Percentiles rank a stretch among this genome's conserved stretches.
phyloP scores from a whole-genome alignment of 805 yeast genomes.

The Kazachstania kunashirensis region DNA sequence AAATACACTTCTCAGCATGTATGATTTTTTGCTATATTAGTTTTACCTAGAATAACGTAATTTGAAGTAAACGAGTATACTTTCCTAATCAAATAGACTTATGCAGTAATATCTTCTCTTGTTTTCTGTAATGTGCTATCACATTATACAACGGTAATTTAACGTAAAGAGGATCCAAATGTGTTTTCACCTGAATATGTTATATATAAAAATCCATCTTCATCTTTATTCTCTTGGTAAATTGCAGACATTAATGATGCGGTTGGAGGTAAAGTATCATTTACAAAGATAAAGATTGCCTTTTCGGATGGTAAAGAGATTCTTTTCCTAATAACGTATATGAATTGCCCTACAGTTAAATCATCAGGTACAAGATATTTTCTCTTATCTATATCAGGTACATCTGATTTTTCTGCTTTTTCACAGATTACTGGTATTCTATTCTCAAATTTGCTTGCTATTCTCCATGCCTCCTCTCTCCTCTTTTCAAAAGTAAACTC shows the following conservation, averaged over 20 bases:
- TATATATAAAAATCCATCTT: slow-evolving; percentile 93
- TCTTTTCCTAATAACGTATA: slow-evolving; percentile 92
- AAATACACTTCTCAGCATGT: too few relatives aligned
- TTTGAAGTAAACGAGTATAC: too few relatives aligned
- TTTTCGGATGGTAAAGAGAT: slow-evolving; percentile 92
- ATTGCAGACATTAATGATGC: slow-evolving; percentile 93
- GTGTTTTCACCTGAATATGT: slow-evolving; percentile 97
- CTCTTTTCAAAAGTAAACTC: slow-evolving; percentile 94
- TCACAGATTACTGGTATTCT: slow-evolving; percentile 95
- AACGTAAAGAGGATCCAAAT: too few relatives aligned
- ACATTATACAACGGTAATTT: too few relatives aligned
- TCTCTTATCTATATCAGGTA: slow-evolving; percentile 92
- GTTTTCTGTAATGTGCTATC: too few relatives aligned
- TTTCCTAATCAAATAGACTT: too few relatives aligned
- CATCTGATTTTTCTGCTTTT: slow-evolving; percentile 91
- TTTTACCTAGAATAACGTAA: too few relatives aligned
- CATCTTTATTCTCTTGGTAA: slow-evolving; percentile 94
- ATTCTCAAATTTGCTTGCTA: slow-evolving; percentile 78
- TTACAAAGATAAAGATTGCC: slow-evolving; percentile 95
- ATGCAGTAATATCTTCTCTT: too few relatives aligned
- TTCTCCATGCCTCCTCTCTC: slow-evolving; percentile 87
- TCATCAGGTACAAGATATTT: slow-evolving; percentile 94
- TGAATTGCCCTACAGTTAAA: slow-evolving; percentile 95
- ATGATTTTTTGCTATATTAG: too few relatives aligned
- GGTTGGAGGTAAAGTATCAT: slow-evolving; percentile 95